Conservation (phyloP, 2,329 filamentous ascomycete species). For the Penicillium decumbens region DNA sequence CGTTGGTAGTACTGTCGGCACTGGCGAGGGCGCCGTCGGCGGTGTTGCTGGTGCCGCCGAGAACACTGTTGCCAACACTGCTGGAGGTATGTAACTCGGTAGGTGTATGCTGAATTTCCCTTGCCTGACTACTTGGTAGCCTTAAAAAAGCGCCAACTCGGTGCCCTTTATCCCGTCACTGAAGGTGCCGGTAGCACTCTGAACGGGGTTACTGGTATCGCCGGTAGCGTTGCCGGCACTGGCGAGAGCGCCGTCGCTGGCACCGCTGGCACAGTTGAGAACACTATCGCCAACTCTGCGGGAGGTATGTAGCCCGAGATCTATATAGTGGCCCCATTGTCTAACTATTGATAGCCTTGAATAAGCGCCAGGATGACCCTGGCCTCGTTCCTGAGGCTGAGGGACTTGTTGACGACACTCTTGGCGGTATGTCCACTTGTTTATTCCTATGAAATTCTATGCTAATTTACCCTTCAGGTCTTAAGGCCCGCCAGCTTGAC, state of each 20-base stretch:
- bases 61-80: conserved; percentile 1
- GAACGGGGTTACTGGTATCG: conserved; percentile 2
- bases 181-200: not conserved
- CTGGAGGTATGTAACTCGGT: not conserved
- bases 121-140: not conserved
- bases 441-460: not conserved
- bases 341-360: no score
- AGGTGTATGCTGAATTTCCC: no score
- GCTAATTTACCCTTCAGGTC: not conserved
- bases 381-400: no score
- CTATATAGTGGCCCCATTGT: no score
- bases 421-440: not conserved
- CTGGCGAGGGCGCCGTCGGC: conserved; percentile 11
- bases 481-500: not conserved
- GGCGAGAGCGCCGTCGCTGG: conserved; percentile 10
- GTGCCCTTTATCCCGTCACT: not conserved
- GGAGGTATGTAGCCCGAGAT: not conserved
- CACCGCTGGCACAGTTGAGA: conserved; percentile 12
- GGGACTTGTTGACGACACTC: no score
- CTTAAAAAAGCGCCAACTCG: not conserved
- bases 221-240: conserved; percentile 15
- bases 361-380: no score
- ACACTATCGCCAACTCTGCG: not conserved
- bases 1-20: conserved; percentile 13
- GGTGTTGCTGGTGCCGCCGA: conserved; percentile 13